Percentiles rank a stretch among this genome's conserved stretches.
phyloP scores from a whole-genome alignment of 495 filamentous ascomycete species.

The Penicillium paradoxum region DNA sequence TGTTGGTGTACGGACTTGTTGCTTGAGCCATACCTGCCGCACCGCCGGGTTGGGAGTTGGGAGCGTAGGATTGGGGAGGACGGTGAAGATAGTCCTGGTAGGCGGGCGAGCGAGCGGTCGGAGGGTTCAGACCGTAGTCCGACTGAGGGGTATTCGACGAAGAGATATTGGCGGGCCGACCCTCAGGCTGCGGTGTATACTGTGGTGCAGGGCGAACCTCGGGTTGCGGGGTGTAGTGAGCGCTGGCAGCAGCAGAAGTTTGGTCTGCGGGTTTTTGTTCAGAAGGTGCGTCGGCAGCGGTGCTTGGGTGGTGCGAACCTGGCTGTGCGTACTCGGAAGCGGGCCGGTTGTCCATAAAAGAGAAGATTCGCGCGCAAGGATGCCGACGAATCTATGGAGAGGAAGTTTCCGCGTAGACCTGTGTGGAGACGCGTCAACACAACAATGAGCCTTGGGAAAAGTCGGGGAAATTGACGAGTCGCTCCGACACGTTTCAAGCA shows the following conservation, averaged over 20 bases:
- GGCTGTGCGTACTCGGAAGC: slow-evolving; percentile 92
- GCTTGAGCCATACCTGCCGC: slow-evolving; percentile 94
- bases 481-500: slow-evolving; percentile 25
- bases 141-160: slow-evolving; percentile 79
- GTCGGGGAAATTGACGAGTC: slow-evolving; percentile 32
- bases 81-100: slow-evolving; percentile 73
- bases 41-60: slow-evolving; percentile 66
- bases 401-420: not conserved
- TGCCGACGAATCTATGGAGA: slow-evolving; percentile 10
- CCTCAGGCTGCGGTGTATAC: slow-evolving; percentile 68
- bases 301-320: slow-evolving; percentile 83
- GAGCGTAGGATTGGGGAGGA: slow-evolving; percentile 57
- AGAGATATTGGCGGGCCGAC: slow-evolving; percentile 58
- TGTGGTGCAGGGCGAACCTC: slow-evolving; percentile 44
- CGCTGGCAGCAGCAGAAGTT: slow-evolving; percentile 66
- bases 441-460: not conserved
- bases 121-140: slow-evolving; percentile 78
- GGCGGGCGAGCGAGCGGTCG: slow-evolving; percentile 64
- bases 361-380: slow-evolving; percentile 18
- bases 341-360: slow-evolving; percentile 78
- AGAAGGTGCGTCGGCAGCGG: slow-evolving; percentile 55
- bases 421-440: slow-evolving; percentile 17
- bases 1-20: slow-evolving; percentile 85
- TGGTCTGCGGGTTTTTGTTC: slow-evolving; percentile 81
- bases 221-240: slow-evolving; percentile 44